Evolutionary conservation across 169 alveolate species (phyloP).

Genomic region (Babesia divergens): DNA sequence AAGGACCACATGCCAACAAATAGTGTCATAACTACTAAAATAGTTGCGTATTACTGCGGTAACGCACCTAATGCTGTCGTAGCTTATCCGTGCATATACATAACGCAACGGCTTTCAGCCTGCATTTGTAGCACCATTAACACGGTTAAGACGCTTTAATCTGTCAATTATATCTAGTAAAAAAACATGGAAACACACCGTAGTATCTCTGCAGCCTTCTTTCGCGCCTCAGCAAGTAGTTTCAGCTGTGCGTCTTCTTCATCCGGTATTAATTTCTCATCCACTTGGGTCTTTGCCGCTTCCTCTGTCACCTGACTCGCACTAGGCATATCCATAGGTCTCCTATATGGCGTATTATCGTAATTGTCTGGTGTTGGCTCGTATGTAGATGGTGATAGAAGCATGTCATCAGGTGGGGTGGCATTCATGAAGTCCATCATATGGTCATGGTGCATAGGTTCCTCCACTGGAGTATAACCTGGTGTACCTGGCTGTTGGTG

Average conservation of each 20-base stretch:
- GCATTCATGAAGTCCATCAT: slow-evolving; percentile 39
- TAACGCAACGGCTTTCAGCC: background rate
- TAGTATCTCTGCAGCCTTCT: slow-evolving; percentile 57
- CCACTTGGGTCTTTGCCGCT: background rate
- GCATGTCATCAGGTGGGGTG: slow-evolving; percentile 27
- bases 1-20: no score
- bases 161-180: background rate
- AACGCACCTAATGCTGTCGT: background rate
- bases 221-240: slow-evolving; percentile 59
- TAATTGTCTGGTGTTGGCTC: background rate
- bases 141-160: slow-evolving; percentile 11
- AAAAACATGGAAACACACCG: slow-evolving; percentile 12
- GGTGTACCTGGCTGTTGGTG: background rate
- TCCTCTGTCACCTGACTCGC: background rate
- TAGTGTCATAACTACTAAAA: no score
- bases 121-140: background rate
- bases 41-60: no score
- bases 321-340: background rate
- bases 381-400: background rate
- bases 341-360: background rate
- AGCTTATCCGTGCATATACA: background rate
- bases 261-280: background rate
- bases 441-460: background rate
- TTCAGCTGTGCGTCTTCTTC: slow-evolving; percentile 25
- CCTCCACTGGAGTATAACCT: no score